Percentiles rank a stretch among this genome's conserved stretches.
Conservation (phyloP, 371 early-diverging fungal genomes). For the Haplosporangium sp. region DNA sequence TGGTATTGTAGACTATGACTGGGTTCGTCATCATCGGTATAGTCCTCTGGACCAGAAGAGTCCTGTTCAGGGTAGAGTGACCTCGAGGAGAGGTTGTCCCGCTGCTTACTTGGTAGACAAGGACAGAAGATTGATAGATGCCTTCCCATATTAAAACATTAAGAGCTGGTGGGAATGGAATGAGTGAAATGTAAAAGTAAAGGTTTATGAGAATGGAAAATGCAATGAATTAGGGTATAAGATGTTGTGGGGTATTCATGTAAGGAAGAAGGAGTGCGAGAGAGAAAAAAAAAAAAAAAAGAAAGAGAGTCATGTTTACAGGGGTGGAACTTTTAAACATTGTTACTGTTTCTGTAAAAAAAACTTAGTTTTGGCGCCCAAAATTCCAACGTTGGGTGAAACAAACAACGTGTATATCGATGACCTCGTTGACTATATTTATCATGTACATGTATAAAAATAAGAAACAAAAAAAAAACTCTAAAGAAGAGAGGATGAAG, state of each 20-base stretch:
- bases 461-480: no score
- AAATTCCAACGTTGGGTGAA: no score
- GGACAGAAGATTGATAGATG: constrained; percentile 40
- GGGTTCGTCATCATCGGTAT: constrained; percentile 31
- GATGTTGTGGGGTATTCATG: neutral
- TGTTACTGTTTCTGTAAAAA: no score
- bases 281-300: no score
- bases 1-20: neutral
- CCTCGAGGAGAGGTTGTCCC: constrained; percentile 50
- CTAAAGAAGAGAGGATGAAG: no score
- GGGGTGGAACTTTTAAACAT: no score
- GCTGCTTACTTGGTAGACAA: constrained; percentile 45
- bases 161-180: neutral
- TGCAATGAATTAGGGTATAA: constrained; percentile 1
- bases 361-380: no score
- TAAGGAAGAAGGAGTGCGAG: no score
- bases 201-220: neutral
- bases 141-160: constrained; percentile 23
- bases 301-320: no score
- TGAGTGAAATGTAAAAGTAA: neutral
- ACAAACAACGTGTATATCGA: no score
- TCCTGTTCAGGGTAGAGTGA: constrained; percentile 50
- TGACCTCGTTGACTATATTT: no score
- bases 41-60: constrained; percentile 43
- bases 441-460: no score